phyloP scores from a whole-genome alignment of 2,329 filamentous ascomycete genomes.

The Trichophyton benhamiae region DNA sequence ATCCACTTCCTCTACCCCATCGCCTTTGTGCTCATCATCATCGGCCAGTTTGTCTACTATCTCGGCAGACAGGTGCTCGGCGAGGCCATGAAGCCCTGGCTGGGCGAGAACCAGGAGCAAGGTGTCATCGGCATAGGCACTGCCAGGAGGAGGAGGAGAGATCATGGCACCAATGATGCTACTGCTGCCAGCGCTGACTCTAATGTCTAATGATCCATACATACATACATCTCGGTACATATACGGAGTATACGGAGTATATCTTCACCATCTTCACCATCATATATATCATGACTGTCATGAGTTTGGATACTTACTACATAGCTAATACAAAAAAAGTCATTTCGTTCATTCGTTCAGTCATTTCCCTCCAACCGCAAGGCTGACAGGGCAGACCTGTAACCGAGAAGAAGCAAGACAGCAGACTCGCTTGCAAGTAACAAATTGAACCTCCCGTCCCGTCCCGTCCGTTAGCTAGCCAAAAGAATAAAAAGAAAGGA shows the following conservation, averaged over 20 bases:
- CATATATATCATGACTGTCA: background rate
- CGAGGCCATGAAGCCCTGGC: constrained; percentile 88
- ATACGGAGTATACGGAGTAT: background rate
- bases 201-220: background rate
- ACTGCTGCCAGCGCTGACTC: too few relatives aligned
- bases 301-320: background rate
- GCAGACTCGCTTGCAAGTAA: background rate
- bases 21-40: constrained; percentile 82
- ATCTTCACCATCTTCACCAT: background rate
- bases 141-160: constrained; percentile 52
- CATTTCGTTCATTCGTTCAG: background rate
- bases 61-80: constrained; percentile 68
- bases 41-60: constrained; percentile 80
- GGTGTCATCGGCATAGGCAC: constrained; percentile 74
- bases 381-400: background rate
- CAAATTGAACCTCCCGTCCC: background rate
- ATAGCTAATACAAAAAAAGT: background rate
- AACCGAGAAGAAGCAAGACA: background rate
- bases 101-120: constrained; percentile 72
- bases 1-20: constrained; percentile 53
- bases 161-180: too few relatives aligned
- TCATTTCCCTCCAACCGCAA: background rate
- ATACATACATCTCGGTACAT: background rate
- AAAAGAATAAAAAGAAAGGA: background rate
- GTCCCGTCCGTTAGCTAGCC: background rate